Percentiles rank a stretch among this genome's conserved stretches.
Evolutionary conservation across 2,329 filamentous ascomycete genomes (phyloP).

Genomic region (Neofusicoccum umdonicola): DNA sequence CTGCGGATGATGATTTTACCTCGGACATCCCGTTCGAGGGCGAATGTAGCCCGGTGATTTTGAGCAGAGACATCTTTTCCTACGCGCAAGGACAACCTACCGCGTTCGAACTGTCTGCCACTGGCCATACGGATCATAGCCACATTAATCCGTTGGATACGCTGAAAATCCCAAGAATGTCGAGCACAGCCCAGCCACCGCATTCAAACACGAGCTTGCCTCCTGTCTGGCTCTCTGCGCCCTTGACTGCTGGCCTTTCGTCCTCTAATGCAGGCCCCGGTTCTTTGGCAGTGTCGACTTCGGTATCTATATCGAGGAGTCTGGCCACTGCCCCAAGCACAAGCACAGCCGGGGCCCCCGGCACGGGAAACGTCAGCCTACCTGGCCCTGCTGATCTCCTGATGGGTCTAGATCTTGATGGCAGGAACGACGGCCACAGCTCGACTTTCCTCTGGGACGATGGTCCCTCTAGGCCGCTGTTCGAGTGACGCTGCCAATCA

Average conservation of each 20-base stretch:
- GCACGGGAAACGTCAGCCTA: slow-evolving; percentile 28
- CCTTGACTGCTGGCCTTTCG: slow-evolving; percentile 5
- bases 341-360: background rate
- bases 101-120: background rate
- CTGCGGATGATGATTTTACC: slow-evolving; percentile 24
- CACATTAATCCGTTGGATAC: slow-evolving; percentile 32
- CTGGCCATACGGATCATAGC: background rate
- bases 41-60: slow-evolving; percentile 30
- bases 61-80: slow-evolving; percentile 39
- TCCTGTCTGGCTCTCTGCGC: slow-evolving; percentile 13
- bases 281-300: background rate
- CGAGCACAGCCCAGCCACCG: background rate
- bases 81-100: slow-evolving; percentile 30
- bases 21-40: slow-evolving; percentile 19
- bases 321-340: background rate
- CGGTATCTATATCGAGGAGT: background rate
- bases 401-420: slow-evolving; percentile 26
- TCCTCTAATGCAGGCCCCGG: background rate
- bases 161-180: slow-evolving; percentile 26
- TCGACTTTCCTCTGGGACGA: slow-evolving; percentile 7
- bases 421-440: slow-evolving; percentile 10
- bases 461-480: background rate
- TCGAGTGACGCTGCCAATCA: background rate
- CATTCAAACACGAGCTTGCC: slow-evolving; percentile 11
- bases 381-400: slow-evolving; percentile 34